phyloP scores from a whole-genome alignment of 2,329 filamentous ascomycete genomes.

The Rhynchosporium agropyri region DNA sequence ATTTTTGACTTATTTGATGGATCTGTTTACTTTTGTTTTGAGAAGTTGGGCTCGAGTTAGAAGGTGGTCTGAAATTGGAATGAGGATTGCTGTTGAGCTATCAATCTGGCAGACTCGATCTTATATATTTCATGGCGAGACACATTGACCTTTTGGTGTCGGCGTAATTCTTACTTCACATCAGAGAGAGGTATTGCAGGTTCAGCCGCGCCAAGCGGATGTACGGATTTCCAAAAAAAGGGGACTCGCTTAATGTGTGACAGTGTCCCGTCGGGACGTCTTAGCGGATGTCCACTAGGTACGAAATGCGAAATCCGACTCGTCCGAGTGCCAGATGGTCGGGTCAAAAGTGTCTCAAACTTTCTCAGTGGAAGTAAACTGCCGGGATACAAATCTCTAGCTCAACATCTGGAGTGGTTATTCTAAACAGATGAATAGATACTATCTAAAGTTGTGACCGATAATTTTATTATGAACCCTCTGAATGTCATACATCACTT shows the following conservation, averaged over 20 bases:
- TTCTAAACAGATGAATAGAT: too few relatives aligned
- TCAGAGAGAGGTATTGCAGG: not conserved
- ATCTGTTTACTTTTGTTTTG: not conserved
- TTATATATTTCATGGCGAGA: not conserved
- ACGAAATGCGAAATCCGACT: not conserved
- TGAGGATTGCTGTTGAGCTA: not conserved
- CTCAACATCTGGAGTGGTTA: too few relatives aligned
- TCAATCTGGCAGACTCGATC: not conserved
- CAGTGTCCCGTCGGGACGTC: too few relatives aligned
- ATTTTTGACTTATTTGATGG: constrained; percentile 20
- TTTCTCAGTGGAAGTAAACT: constrained; percentile 14
- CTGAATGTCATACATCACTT: too few relatives aligned
- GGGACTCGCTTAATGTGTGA: not conserved
- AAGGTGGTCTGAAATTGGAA: not conserved
- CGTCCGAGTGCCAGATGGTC: not conserved
- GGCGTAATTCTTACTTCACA: not conserved
- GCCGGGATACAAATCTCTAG: too few relatives aligned
- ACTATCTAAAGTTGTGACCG: too few relatives aligned
- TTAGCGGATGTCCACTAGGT: not conserved
- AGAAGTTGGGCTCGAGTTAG: not conserved
- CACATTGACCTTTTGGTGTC: not conserved
- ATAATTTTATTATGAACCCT: too few relatives aligned
- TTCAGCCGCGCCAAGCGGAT: not conserved
- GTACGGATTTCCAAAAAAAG: not conserved
- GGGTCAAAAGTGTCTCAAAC: not conserved